Base-by-base conservation (phyloP, 2,329 filamentous ascomycete species). In the Neoscytalidium dimidiatum region DNA sequence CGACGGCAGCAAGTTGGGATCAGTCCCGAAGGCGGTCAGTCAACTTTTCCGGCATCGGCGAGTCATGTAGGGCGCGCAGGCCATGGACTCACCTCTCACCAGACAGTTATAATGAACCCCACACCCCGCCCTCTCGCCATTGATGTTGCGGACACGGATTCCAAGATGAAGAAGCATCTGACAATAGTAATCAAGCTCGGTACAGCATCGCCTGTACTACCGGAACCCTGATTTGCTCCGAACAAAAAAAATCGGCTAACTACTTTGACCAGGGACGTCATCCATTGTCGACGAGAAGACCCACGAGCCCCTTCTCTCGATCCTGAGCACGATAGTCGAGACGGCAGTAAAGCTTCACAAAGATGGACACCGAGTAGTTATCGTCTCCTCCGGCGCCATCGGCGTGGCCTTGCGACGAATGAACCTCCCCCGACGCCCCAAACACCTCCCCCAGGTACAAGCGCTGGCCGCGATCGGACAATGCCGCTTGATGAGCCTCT, bases 261-360 rank as follows among this genome's bases (percentile, higher is more conserved):
- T 65, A 60, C 57, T 61, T 72, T 19, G 43, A 19, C 41, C 71
- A 99, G 95, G 95, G 72, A 98, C 95, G 52, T 97, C 93, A 78
- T 98, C 95, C n/a, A 98, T 99, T 71, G 94, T 99, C 69, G 92
- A 98, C 80, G 95, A 99, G 77, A 91, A 89, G 75, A 96, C 92
- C 23, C 95, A 97, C 80, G 92, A 97, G 75, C 95, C 95, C 3
- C 86, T 97, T 38, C 85, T 99, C 43, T 95, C 94, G 4, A 96
- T 93, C 70, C 83, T 99, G 64, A 94, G 91, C 67, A 83, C 94
- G 66, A 97, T 99, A 69, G 95, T 98, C 69, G 93, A 98, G 80
- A 98, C 95, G 21, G 93, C 92, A 14, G 90, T 94, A 62, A 91
- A 89, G 74, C 84, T 99, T 48, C 89, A 89, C 69, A 90, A 94